Base-by-base conservation (phyloP, 306 rosid genomes). In the Medicago ruthenica region DNA sequence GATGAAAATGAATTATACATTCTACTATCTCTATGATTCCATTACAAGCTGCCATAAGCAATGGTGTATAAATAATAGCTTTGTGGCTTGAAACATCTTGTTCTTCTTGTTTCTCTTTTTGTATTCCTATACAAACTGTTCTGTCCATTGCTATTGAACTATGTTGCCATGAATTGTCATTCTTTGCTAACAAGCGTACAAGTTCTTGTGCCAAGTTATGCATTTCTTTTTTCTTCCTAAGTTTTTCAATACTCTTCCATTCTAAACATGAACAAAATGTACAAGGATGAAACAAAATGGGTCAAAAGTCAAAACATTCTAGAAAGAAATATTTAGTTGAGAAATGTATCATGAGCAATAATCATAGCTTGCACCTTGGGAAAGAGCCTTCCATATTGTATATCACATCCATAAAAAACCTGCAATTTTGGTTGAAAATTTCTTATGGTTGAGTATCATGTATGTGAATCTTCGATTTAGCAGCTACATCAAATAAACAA, bases 1-100 rank as follows among this genome's bases (percentile, higher is more conserved):
- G 85, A 78, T 77, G 67, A 37, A 72, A 67, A 31, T 3, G 76
- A n/a, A 82, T 21, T 24, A 83, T 83, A 7, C 17, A 24, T 31
- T 86, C 79, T n/a, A 86, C 83, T 54, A 86, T 86, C 71, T 86
- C 87, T 10, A 17, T 51, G 16, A 86, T 80, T 66, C 89, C 89
- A 21, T 40, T 78, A 47, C 78, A 17, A 15, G 89, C 83, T 22
- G 89, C 89, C 72, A 67, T 69, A 45, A 86, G 81, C 85, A 86
- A 86, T 14, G 87, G 83, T 15, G 83, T 77, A 24, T 81, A 77
- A 41, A 14, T 39, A 72, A 54, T 11, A 7, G 55, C 12, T 42
- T 61, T 76, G 5, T 7, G 3, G 20, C 1, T 24, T 72, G 16
- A 3, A 37, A 9, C 70, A 41, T 54, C 47, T 37, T 22, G 36